Evolutionary conservation across 148 eudicot genomes (phyloP).

Genomic region (Rhododendron molle): DNA sequence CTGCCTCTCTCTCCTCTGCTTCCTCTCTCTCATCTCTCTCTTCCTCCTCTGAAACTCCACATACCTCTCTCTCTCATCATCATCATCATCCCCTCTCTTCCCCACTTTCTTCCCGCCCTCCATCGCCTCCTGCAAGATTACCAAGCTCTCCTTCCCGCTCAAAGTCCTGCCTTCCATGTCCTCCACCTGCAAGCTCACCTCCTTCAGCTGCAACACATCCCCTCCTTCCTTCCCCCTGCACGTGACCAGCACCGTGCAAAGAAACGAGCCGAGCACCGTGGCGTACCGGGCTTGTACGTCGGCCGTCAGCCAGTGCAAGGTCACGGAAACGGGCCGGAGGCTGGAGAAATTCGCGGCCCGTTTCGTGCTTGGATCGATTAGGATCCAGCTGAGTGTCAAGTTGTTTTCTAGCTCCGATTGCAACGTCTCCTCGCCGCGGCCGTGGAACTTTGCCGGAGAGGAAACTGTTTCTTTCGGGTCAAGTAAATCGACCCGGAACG

Average conservation of each 20-base stretch:
- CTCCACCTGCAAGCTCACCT: slow-evolving; percentile 46
- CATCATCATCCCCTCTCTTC: slow-evolving; percentile 17
- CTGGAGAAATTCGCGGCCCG: slow-evolving; percentile 49
- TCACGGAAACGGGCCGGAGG: slow-evolving; percentile 32
- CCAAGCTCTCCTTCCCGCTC: slow-evolving; percentile 48
- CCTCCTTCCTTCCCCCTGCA: slow-evolving; percentile 38
- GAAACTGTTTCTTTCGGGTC: slow-evolving; percentile 34
- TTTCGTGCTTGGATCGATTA: slow-evolving; percentile 44
- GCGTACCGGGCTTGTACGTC: slow-evolving; percentile 33
- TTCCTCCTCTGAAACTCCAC: slow-evolving; percentile 25
- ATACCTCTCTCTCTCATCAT: slow-evolving; percentile 29
- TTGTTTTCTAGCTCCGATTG: slow-evolving; percentile 19
- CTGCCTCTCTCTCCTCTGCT: slow-evolving; percentile 23
- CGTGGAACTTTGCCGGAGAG: slow-evolving; percentile 17
- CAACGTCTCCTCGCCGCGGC: slow-evolving; percentile 20
- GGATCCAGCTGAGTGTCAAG: slow-evolving; percentile 55
- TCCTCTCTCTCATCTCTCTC: slow-evolving; percentile 31
- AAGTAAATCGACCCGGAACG: slow-evolving; percentile 43
- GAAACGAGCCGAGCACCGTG: slow-evolving; percentile 35
- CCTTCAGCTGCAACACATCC: slow-evolving; percentile 37
- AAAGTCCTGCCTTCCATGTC: slow-evolving; percentile 51
- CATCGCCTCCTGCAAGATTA: slow-evolving; percentile 31
- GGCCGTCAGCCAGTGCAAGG: slow-evolving; percentile 42
- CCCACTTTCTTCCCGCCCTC: slow-evolving; percentile 22
- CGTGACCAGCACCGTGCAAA: slow-evolving; percentile 35